Evolutionary conservation across 176 grass and related monocot genomes (phyloP), one percentile per base, ranked within the genome.

Genomic region (Areca catechu): DNA sequence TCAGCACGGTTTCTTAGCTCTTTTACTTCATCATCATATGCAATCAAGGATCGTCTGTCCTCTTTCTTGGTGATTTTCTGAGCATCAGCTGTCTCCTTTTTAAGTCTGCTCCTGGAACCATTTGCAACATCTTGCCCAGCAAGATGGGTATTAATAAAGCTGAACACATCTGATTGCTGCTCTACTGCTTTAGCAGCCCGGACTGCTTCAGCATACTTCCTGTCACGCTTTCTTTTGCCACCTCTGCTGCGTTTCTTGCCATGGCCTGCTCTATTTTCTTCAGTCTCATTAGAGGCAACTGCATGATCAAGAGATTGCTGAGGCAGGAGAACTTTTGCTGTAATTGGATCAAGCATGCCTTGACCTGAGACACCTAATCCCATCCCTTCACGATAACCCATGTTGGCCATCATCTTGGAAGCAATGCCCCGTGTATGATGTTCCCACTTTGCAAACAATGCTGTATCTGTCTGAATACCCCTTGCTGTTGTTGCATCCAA

Each of bases 371-470:
- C 64, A 58, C 92, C 92, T 24, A 96, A 75, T 3, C 92, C 92
- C 92, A 90, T 96, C 3, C 92, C 92, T 63, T 90, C 86, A 19
- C 80, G 68, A 54, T 96, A 96, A 9, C 92, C 92, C 92, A 90
- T 96, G 24, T 73, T 96, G 60, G 92, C 86, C 92, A 96, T 96
- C 83, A 96, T 88, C 69, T 96, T 96, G 14, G 92, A 96, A 77
- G 83, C 92, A 9, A 96, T 77, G 7, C 86, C 92, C 25, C 92
- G 85, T 5, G 86, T 96, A 51, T 96, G 92, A 49, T 90, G 56
- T 57, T 96, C 92, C 92, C 86, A 96, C 25, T 82, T 96, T 49
- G 92, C 92, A 84, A 96, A 96, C 50, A 90, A 71, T 30, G 54
- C 53, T 0, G 86, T 96, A 53, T 96, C 92, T 43, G 92, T 82